Evolutionary conservation across 129 eudicot species (phyloP).

Genomic region (Flaveria linearis): DNA sequence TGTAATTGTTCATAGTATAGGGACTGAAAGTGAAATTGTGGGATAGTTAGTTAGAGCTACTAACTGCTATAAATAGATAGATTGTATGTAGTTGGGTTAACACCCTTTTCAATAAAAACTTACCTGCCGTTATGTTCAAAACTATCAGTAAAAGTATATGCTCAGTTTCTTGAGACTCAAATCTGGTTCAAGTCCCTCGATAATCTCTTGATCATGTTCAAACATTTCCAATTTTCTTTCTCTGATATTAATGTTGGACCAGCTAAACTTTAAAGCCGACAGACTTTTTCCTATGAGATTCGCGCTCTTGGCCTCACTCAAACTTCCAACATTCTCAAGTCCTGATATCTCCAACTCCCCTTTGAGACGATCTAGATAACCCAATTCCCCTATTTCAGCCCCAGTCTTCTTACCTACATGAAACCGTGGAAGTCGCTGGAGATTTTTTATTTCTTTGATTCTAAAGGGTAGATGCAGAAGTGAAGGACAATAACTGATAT

Average conservation of each 20-base stretch:
- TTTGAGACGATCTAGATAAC: constrained; percentile 9
- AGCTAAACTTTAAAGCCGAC: background rate
- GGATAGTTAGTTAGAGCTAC: too few relatives aligned
- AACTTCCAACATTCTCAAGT: constrained; percentile 19
- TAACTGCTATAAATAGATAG: too few relatives aligned
- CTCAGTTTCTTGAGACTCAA: background rate
- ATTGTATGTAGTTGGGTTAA: too few relatives aligned
- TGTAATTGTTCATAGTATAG: too few relatives aligned
- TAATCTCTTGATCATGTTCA: background rate
- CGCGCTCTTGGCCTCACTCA: constrained; percentile 16
- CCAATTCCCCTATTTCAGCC: constrained; percentile 7
- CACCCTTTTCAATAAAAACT: too few relatives aligned
- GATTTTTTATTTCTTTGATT: constrained; percentile 6
- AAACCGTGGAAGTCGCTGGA: background rate
- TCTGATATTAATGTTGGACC: background rate
- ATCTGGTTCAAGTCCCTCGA: constrained; percentile 25
- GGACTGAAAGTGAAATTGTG: too few relatives aligned
- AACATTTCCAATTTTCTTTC: background rate
- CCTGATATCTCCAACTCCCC: background rate
- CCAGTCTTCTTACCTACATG: background rate
- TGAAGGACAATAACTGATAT: background rate
- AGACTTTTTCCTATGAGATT: background rate
- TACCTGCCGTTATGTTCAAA: too few relatives aligned
- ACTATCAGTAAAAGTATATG: background rate
- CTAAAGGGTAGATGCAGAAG: background rate